These are phyloP conservation scores for Magnolia changhungtana DNA, from an alignment of 164 flowering plant species.

Conservation along the genomic window DNA sequence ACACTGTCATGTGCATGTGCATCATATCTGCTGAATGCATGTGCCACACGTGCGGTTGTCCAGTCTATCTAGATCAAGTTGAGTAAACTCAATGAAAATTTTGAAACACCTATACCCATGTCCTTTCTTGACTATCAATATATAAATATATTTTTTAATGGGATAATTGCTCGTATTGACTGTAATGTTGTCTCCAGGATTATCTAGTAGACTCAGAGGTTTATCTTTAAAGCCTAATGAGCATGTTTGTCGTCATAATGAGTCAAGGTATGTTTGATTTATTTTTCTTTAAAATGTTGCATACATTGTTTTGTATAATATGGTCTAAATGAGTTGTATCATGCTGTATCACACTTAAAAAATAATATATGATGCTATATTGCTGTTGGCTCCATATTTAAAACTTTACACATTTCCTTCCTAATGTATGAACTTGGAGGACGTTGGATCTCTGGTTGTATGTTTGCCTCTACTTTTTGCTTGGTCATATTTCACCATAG, in stretches of 20 bases:
- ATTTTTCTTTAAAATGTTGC: background rate
- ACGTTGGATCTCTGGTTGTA: background rate
- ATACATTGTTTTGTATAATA: background rate
- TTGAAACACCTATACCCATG: background rate
- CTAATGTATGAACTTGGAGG: background rate
- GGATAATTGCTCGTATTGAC: conserved; percentile 1
- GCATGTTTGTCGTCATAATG: conserved; percentile 18
- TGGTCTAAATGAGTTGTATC: background rate
- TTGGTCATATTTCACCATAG: too few species aligned
- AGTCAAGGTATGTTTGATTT: conserved; percentile 33
- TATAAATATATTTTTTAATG: background rate
- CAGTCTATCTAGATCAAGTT: too few species aligned
- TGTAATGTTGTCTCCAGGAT: conserved; percentile 36
- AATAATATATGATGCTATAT: background rate
- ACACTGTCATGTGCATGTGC: background rate
- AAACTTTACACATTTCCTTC: background rate
- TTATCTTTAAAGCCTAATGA: conserved; percentile 34
- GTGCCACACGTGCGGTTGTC: too few species aligned
- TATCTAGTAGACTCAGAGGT: conserved; percentile 36
- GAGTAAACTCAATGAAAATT: background rate
- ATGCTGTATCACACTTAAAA: background rate
- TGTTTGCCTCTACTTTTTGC: too few species aligned
- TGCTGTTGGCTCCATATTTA: background rate
- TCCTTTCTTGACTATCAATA: background rate
- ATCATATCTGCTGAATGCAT: too few species aligned